These are phyloP conservation scores for Globisporangium echinulatum DNA, from an alignment of 352 stramenopile genomes.

Conservation along the genomic window DNA sequence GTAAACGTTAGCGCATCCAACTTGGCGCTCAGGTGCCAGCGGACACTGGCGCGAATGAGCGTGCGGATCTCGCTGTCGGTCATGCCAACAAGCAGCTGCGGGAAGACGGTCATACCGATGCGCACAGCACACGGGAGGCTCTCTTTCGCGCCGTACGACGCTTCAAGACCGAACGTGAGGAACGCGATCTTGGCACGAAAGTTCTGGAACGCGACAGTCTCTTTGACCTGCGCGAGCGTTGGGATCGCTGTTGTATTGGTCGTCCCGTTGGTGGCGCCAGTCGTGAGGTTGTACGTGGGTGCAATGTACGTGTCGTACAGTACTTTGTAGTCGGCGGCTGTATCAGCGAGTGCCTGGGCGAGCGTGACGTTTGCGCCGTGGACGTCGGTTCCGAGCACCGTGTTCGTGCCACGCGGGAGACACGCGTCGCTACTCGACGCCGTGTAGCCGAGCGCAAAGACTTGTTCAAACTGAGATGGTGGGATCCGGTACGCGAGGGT, in stretches of 20 bases:
- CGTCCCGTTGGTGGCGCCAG: slow-evolving; percentile 1
- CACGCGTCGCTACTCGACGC: slow-evolving; percentile 38
- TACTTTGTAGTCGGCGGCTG: slow-evolving; percentile 36
- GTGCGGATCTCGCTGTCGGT: slow-evolving; percentile 37
- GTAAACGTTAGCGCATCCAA: slow-evolving; percentile 33
- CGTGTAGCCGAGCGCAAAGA: slow-evolving; percentile 51
- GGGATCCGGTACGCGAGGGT: slow-evolving; percentile 46
- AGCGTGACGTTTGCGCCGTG: slow-evolving; percentile 38
- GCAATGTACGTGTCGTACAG: slow-evolving; percentile 53
- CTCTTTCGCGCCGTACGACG: slow-evolving; percentile 35
- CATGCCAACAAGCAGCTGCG: slow-evolving; percentile 51
- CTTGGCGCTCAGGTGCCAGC: slow-evolving; percentile 37
- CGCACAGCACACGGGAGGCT: slow-evolving; percentile 27
- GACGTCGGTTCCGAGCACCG: slow-evolving; percentile 34
- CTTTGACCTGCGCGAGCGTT: slow-evolving; percentile 29
- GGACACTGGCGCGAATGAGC: slow-evolving; percentile 39
- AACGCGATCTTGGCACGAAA: slow-evolving; percentile 53
- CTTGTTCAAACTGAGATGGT: slow-evolving; percentile 29
- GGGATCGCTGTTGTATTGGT: slow-evolving; percentile 5
- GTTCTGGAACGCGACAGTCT: slow-evolving; percentile 40
- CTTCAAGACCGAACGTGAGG: slow-evolving; percentile 38
- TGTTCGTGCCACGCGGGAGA: slow-evolving; percentile 32
- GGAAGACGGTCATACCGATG: slow-evolving; percentile 54
- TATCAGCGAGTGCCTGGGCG: slow-evolving; percentile 21
- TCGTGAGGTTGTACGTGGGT: slow-evolving; percentile 35